Conservation (phyloP, 2,329 filamentous ascomycete species). For the Pyricularia grisea region DNA sequence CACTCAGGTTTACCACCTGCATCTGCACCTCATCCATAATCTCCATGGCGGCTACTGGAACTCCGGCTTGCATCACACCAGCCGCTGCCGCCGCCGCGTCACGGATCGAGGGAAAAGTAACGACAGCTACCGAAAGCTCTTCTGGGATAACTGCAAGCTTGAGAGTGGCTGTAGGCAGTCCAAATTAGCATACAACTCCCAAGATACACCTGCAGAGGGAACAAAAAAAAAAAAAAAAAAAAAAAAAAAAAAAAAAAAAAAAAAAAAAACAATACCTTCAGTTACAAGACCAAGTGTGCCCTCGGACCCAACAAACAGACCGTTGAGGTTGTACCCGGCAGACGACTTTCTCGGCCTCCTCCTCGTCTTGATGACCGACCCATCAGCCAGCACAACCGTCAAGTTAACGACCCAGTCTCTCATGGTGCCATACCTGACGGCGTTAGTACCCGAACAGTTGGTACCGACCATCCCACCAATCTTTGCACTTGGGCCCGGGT, state of each 20-base stretch:
- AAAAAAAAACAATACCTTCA: slow-evolving; percentile 38
- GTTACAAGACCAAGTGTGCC: slow-evolving; percentile 87
- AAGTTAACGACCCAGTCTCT: slow-evolving; percentile 81
- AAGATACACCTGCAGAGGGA: too few relatives aligned
- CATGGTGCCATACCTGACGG: slow-evolving; percentile 76
- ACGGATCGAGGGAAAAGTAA: slow-evolving; percentile 68
- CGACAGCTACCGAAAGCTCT: slow-evolving; percentile 68
- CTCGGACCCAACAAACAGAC: slow-evolving; percentile 75
- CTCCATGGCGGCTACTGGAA: slow-evolving; percentile 71
- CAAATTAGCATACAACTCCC: background rate
- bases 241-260: background rate
- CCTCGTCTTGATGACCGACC: slow-evolving; percentile 69
- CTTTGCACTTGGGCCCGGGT: slow-evolving; percentile 65
- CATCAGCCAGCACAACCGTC: slow-evolving; percentile 72
- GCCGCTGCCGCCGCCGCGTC: slow-evolving; percentile 68
- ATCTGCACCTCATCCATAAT: slow-evolving; percentile 87
- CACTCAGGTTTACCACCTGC: slow-evolving; percentile 68
- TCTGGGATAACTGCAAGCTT: slow-evolving; percentile 71
- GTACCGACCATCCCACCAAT: slow-evolving; percentile 80
- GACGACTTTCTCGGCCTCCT: slow-evolving; percentile 71
- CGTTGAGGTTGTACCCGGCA: slow-evolving; percentile 75
- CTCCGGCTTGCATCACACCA: slow-evolving; percentile 63
- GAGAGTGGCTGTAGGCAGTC: slow-evolving; percentile 47
- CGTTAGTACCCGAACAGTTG: slow-evolving; percentile 70
- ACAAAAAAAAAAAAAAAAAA: too few relatives aligned